Evolutionary conservation across 495 filamentous ascomycete species (phyloP), one percentile per base, ranked within the genome.

Genomic region (Aspergillus coremiiformis): DNA sequence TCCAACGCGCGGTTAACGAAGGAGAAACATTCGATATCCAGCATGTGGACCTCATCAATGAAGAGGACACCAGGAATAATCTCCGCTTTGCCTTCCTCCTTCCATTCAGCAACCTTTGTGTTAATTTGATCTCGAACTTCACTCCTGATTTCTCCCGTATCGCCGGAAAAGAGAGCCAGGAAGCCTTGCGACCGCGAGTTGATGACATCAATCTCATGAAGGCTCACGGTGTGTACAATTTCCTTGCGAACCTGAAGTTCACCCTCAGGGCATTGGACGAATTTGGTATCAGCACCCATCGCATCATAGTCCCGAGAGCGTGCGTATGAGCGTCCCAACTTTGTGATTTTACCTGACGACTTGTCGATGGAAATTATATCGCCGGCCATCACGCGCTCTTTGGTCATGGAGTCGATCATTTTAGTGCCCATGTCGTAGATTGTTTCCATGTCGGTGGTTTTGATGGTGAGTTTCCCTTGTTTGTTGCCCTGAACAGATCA

Each of bases 371-470:
- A 91, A 53, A 99, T 96, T 51, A 99, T 86, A 68, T 99, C 93
- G 53, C 93, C 93, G 6, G 94, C 94, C 81, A 96, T 95, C 39
- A 99, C 89, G 49, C 92, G 90, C 74, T 99, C 93, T 70, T 96
- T 96, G 52, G 89, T 95, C 86, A 99, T 95, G 35, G 90, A 86
- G 60, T 99, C 94, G 56, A 99, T 96, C 94, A 97, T 96, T 71
- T 97, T 96, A 48, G 85, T 90, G 35, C 93, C 93, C 89, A 98
- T 93, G 58, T 98, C 93, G 77, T 96, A 98, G 59, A 97, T 89
- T 17, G 93, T 95, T 71, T 99, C 93, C 93, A 99, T 99, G 64
- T 99, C 94, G 58, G 92, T 96, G 17, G 93, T 99, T 69, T 97
- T 99, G 70, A 99, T 96, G 8, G 93, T 99, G 56, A 99, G 86